Evolutionary conservation across 2,329 filamentous ascomycete species (phyloP).

Genomic region (Penicillium sp.): DNA sequence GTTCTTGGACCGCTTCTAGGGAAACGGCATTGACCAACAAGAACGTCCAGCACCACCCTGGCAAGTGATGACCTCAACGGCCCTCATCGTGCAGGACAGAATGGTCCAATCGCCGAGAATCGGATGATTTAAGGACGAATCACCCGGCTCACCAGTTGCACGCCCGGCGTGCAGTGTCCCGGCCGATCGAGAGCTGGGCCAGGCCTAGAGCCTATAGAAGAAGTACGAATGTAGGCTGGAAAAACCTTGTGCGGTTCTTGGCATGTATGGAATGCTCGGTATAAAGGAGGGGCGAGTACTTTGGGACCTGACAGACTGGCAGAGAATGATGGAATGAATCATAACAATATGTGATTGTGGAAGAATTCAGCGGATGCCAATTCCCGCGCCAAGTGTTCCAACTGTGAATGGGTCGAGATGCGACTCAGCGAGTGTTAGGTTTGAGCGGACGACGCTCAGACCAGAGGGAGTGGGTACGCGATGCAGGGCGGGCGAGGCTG

Average conservation of each 20-base stretch:
- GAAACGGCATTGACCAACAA: conserved; percentile 1
- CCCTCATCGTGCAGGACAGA: conserved; percentile 1
- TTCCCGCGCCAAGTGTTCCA: not conserved
- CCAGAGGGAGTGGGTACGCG: conserved; percentile 17
- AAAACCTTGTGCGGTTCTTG: not conserved
- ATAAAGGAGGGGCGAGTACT: too few relatives aligned
- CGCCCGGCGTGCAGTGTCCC: conserved; percentile 9
- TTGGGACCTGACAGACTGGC: not conserved
- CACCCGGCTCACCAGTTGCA: conserved; percentile 12
- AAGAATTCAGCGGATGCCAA: not conserved
- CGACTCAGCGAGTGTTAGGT: conserved; percentile 3
- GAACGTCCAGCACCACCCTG: not conserved
- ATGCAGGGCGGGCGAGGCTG: conserved; percentile 11
- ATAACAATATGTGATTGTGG: too few relatives aligned
- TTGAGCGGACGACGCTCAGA: conserved; percentile 20
- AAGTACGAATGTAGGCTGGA: not conserved
- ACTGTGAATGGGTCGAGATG: not conserved
- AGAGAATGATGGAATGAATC: not conserved
- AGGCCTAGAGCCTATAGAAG: conserved; percentile 11
- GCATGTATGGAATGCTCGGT: not conserved
- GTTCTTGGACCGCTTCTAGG: not conserved
- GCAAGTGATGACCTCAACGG: conserved; percentile 8
- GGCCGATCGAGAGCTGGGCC: conserved; percentile 17
- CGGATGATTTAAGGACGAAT: conserved; percentile 21
- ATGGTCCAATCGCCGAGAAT: conserved; percentile 18